Percentiles rank a stretch among this genome's conserved stretches.
phyloP scores from a whole-genome alignment of 805 yeast species.

The Sungouiella thailandica region DNA sequence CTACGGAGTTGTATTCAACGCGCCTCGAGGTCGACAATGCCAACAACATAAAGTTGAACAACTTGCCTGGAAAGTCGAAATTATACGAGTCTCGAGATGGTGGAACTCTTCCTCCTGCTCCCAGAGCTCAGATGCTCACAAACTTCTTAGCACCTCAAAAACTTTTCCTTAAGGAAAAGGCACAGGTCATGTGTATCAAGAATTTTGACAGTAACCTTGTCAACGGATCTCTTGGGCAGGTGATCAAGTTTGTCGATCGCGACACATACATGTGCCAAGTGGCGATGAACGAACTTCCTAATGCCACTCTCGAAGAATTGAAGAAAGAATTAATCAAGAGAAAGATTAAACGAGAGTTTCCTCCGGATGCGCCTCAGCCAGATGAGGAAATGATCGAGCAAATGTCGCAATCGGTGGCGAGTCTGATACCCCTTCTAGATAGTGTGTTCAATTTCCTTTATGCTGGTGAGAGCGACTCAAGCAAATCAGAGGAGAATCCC shows the following conservation, averaged over 20 bases:
- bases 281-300: constrained; percentile 15
- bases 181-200: constrained; percentile 92
- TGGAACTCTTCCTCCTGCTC: constrained; percentile 25
- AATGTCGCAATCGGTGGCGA: constrained; percentile 10
- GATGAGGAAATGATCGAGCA: constrained; percentile 3
- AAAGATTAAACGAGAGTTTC: constrained; percentile 5
- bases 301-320: constrained; percentile 16
- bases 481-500: background rate
- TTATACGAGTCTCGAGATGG: constrained; percentile 41
- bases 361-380: constrained; percentile 7
- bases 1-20: constrained; percentile 87
- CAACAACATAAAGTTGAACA: constrained; percentile 40
- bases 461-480: constrained; percentile 1
- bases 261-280: constrained; percentile 31
- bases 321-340: constrained; percentile 9
- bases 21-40: constrained; percentile 80
- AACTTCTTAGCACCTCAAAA: constrained; percentile 15
- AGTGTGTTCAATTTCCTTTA: constrained; percentile 11
- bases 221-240: constrained; percentile 86
- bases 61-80: constrained; percentile 43
- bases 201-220: constrained; percentile 72
- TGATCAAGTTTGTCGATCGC: constrained; percentile 50
- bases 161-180: constrained; percentile 61
- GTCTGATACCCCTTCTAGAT: constrained; percentile 6
- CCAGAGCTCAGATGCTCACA: constrained; percentile 5